These are phyloP conservation scores for Backusella circina DNA, from an alignment of 192 early-diverging fungal species.

Conservation along the genomic window DNA sequence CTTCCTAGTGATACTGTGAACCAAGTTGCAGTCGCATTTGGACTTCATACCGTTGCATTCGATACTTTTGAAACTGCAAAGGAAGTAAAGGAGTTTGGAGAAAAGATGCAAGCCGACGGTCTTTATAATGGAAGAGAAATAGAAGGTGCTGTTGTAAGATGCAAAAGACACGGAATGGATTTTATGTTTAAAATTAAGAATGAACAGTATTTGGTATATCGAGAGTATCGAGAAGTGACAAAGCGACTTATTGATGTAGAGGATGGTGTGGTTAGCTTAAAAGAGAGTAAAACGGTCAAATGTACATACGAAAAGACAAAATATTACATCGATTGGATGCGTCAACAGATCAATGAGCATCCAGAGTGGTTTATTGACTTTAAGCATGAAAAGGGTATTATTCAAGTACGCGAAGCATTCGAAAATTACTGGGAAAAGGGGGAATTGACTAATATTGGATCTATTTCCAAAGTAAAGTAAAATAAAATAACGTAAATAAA, in stretches of 20 bases:
- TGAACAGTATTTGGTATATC: constrained; percentile 92
- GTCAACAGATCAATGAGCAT: constrained; percentile 48
- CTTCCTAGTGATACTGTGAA: constrained; percentile 61
- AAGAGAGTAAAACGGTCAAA: neutral
- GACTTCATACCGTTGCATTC: constrained; percentile 57
- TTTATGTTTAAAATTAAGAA: constrained; percentile 95
- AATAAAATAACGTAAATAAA: no score
- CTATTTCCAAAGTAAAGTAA: neutral
- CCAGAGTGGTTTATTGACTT: constrained; percentile 67
- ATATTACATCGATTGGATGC: constrained; percentile 76
- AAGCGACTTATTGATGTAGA: constrained; percentile 50
- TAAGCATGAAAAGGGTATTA: constrained; percentile 75
- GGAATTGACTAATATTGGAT: neutral
- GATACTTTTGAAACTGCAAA: constrained; percentile 49
- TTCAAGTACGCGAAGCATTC: constrained; percentile 76
- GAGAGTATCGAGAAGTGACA: constrained; percentile 96
- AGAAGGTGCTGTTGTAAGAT: constrained; percentile 93
- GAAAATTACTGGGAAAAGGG: constrained; percentile 50
- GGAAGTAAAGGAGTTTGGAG: constrained; percentile 67
- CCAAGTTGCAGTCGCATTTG: constrained; percentile 68
- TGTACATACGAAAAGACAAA: constrained; percentile 56
- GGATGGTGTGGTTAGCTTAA: neutral
- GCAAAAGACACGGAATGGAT: constrained; percentile 36
- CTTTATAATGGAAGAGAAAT: constrained; percentile 67
- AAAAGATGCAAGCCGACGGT: constrained; percentile 60